Conservation (phyloP, 2,329 filamentous ascomycete species). For the Coniochaeta prunicola region DNA sequence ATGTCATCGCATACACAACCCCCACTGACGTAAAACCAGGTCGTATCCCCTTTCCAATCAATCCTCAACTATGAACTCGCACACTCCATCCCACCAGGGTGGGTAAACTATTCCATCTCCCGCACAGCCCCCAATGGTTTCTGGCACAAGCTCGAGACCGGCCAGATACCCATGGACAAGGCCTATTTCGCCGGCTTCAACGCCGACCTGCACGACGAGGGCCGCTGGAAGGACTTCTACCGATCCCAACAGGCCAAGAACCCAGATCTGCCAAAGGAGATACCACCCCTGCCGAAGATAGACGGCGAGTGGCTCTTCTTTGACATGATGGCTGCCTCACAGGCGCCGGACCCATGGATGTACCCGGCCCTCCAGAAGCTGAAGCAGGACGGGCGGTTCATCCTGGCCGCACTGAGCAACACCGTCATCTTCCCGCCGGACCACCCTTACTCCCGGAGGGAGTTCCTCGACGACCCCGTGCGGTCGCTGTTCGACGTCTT, state of each 20-base stretch:
- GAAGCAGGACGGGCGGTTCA: constrained; percentile 53
- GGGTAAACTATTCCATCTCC: constrained; percentile 87
- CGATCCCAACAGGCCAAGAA: constrained; percentile 32
- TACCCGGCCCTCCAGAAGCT: constrained; percentile 71
- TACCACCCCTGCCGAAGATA: constrained; percentile 62
- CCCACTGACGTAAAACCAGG: constrained; percentile 40
- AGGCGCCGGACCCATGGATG: constrained; percentile 76
- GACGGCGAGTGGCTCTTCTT: constrained; percentile 78
- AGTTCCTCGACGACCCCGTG: constrained; percentile 49
- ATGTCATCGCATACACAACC: not conserved
- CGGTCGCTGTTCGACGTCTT: constrained; percentile 75
- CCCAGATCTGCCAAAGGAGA: constrained; percentile 26
- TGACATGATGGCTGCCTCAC: constrained; percentile 77
- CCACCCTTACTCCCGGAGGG: constrained; percentile 56
- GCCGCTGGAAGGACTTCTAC: constrained; percentile 65
- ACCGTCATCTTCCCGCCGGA: constrained; percentile 77
- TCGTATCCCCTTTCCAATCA: constrained; percentile 83
- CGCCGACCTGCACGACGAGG: constrained; percentile 58
- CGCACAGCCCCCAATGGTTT: constrained; percentile 68
- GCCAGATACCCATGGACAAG: constrained; percentile 68
- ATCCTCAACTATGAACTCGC: constrained; percentile 84
- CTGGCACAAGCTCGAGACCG: constrained; percentile 85
- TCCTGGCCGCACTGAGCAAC: constrained; percentile 81
- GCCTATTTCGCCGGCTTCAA: constrained; percentile 73
- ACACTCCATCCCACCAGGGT: constrained; percentile 73